Conservation (phyloP, 345 rosid genomes). For the Bruguiera gymnorhiza region DNA sequence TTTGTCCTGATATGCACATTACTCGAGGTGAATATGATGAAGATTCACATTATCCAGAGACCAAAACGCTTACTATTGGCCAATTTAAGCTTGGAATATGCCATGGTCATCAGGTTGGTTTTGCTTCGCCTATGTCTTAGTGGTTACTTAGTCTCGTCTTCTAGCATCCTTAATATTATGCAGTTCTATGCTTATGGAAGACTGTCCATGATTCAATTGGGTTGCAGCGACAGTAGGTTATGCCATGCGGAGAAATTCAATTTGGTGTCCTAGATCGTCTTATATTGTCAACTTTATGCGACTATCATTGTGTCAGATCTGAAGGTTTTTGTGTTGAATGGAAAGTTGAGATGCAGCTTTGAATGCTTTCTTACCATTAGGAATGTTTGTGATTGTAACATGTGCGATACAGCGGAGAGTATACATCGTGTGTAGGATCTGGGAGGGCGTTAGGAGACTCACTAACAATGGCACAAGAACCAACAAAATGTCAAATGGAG, state of each 20-base stretch:
- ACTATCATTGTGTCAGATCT: too few relatives aligned
- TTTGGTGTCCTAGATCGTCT: not conserved
- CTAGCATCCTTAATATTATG: not conserved
- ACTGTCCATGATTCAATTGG: too few relatives aligned
- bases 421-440: too few relatives aligned
- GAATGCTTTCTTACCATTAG: too few relatives aligned
- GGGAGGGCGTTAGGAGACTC: too few relatives aligned
- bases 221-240: not conserved
- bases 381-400: too few relatives aligned
- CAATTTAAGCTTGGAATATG: conserved; percentile 92
- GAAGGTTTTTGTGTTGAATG: too few relatives aligned
- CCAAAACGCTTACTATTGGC: conserved; percentile 82
- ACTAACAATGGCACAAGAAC: too few relatives aligned
- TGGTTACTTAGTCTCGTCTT: not conserved
- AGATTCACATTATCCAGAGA: conserved; percentile 78
- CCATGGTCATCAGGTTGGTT: conserved; percentile 88
- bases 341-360: too few relatives aligned
- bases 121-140: not conserved
- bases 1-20: conserved; percentile 89
- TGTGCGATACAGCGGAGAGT: too few relatives aligned
- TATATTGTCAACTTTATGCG: too few relatives aligned
- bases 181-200: not conserved
- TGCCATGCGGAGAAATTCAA: not conserved
- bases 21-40: conserved; percentile 86
- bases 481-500: too few relatives aligned